Percentiles rank a stretch among this genome's conserved stretches.
These are phyloP conservation scores for Neoscytalidium dimidiatum DNA, from an alignment of 2,329 filamentous ascomycete genomes.

Conservation along the genomic window DNA sequence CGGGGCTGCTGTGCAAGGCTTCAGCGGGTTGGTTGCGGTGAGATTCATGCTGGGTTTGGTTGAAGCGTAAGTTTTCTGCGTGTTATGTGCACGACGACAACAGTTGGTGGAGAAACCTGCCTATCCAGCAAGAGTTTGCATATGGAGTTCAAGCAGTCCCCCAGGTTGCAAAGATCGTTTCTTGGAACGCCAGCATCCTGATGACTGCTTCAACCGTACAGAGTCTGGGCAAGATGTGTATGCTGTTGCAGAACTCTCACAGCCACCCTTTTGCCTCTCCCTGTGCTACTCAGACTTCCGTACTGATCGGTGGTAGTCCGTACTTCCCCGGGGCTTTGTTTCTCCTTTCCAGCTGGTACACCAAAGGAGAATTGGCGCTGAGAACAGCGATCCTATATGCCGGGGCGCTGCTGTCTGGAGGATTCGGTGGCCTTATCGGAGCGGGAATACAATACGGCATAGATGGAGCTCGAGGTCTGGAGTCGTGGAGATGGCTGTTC, in stretches of 20 bases:
- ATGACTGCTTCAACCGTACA: no score
- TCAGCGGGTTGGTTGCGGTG: not conserved
- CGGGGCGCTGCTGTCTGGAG: slow-evolving; percentile 50
- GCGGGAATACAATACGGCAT: slow-evolving; percentile 51
- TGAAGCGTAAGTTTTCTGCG: slow-evolving; percentile 1
- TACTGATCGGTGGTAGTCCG: not conserved
- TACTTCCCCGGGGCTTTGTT: slow-evolving; percentile 45
- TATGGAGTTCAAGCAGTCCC: no score
- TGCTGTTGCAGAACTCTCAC: no score
- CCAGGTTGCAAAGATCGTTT: no score
- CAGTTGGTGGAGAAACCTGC: slow-evolving; percentile 19
- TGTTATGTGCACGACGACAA: no score
- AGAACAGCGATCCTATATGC: slow-evolving; percentile 56
- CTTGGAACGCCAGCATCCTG: no score
- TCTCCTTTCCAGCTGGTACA: slow-evolving; percentile 56
- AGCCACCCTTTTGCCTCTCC: no score
- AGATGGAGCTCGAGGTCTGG: slow-evolving; percentile 29
- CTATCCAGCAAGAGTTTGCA: no score
- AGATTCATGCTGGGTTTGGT: slow-evolving; percentile 18
- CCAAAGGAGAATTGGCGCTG: slow-evolving; percentile 52
- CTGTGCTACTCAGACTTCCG: not conserved
- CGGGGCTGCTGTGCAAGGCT: slow-evolving; percentile 2
- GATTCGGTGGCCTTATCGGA: slow-evolving; percentile 56
- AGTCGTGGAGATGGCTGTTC: slow-evolving; percentile 30
- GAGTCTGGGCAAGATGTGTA: no score